phyloP scores from a whole-genome alignment of 2,329 filamentous ascomycete genomes.

The Aspergillus sp. region DNA sequence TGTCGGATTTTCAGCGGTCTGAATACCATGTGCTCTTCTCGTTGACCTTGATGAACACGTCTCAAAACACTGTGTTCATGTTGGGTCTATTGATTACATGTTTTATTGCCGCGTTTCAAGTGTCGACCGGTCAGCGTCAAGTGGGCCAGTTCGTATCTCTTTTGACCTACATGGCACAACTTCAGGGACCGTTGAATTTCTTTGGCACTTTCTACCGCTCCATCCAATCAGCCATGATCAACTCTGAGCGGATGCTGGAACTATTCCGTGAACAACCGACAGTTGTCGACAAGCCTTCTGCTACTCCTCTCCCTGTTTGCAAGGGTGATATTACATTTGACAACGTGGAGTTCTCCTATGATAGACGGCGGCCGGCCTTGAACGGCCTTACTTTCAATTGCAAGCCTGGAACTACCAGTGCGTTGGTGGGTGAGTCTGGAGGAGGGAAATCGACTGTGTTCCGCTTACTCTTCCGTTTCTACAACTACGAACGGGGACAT shows the following conservation, averaged over 20 bases:
- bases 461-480: slow-evolving; percentile 91
- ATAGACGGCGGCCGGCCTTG: slow-evolving; percentile 74
- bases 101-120: slow-evolving; percentile 68
- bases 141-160: slow-evolving; percentile 66
- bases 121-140: slow-evolving; percentile 55
- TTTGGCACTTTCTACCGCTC: slow-evolving; percentile 94
- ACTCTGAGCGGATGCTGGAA: slow-evolving; percentile 87
- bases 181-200: slow-evolving; percentile 75
- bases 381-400: slow-evolving; percentile 79
- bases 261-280: slow-evolving; percentile 94
- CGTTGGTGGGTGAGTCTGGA: slow-evolving; percentile 91
- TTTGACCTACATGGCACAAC: slow-evolving; percentile 68
- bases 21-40: slow-evolving; percentile 71
- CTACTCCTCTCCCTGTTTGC: slow-evolving; percentile 57
- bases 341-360: slow-evolving; percentile 85
- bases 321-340: slow-evolving; percentile 78
- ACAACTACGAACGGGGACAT: slow-evolving; percentile 70
- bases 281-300: slow-evolving; percentile 67
- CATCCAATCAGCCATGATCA: slow-evolving; percentile 95
- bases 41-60: slow-evolving; percentile 71
- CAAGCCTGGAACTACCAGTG: slow-evolving; percentile 82
- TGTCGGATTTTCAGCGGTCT: slow-evolving; percentile 61
- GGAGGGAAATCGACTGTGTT: slow-evolving; percentile 97
- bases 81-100: slow-evolving; percentile 63
- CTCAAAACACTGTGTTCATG: slow-evolving; percentile 73